Base-by-base conservation (phyloP, 768 basidiomycete species). In the Jaapia argillacea region DNA sequence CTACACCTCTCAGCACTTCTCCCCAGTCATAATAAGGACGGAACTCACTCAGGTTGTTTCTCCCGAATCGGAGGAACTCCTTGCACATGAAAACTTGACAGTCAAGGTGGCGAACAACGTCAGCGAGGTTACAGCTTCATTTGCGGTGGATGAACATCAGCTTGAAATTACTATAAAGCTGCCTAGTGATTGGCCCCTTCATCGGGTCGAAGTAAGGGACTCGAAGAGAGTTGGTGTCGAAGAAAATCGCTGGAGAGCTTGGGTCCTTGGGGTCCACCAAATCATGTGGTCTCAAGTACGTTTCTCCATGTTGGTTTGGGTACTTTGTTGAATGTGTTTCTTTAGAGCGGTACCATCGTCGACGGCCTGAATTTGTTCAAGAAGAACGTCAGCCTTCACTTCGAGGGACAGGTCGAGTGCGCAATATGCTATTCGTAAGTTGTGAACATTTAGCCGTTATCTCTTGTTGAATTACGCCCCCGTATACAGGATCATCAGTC, bases 351-450 rank as follows among this genome's bases (percentile, higher is more conserved):
- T 4, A 75, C 82, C 40, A 82, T 99, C 23, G 70, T 87, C 6
- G 96, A 98, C 56, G 92, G 87, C 0, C 60, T 98, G 16, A 72
- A 75, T 4, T 65, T 94, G 46, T 98, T 97, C 74, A 93, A 92
- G 64, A 89, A 85, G 63, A 98, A 97, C 56, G 91, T 93, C 36
- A 71, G 79, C 0, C 71, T 87, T 16, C 90, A 98, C 59, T 99
- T 98, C 55, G 89, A 94, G 50, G 94, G 94, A 4, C 85, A 92
- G 58, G 86, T 87, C 2, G 91, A 94, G 53, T 99, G 96, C 60
- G 89, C 94, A 1, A 97, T 99, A 47, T 94, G 91, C 55, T 94
- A 93, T 59, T 89, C 87, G 84, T 91, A 53, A 56, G 84, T 56
- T 5, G 7, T 45, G 16, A 27, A 20, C 22, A 12, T 25, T 24